Conservation (phyloP, 106 monocot species). For the Dactylorhiza incarnata region DNA sequence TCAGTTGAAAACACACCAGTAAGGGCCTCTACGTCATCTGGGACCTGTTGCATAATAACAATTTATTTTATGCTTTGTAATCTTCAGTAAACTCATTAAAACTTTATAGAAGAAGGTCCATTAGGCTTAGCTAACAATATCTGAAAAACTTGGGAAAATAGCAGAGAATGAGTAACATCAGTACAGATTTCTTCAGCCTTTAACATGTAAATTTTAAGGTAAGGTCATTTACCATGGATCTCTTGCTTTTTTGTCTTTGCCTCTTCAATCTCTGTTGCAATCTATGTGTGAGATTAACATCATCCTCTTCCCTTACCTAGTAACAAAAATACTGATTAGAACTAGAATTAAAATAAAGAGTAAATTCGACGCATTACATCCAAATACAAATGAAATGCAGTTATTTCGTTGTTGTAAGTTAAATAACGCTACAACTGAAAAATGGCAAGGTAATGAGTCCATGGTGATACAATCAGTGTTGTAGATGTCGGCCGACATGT, state of each 20-base stretch:
- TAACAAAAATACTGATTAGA: background rate
- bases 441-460: background rate
- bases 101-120: background rate
- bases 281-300: constrained; percentile 44
- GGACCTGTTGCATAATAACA: constrained; percentile 15
- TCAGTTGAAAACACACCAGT: constrained; percentile 6
- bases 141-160: background rate
- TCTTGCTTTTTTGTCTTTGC: constrained; percentile 32
- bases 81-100: background rate
- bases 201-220: background rate
- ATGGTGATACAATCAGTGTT: too few relatives aligned
- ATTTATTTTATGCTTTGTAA: background rate
- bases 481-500: too few relatives aligned
- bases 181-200: background rate
- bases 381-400: background rate
- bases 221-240: constrained; percentile 24
- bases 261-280: constrained; percentile 57
- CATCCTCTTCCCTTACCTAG: constrained; percentile 94
- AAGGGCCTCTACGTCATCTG: constrained; percentile 10
- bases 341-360: background rate
- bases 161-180: background rate
- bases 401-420: background rate
- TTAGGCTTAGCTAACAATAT: background rate
- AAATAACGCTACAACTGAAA: background rate
- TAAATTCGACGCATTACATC: background rate